Conservation (phyloP, 139 green algal species). For the Chlamydomonas sp. region DNA sequence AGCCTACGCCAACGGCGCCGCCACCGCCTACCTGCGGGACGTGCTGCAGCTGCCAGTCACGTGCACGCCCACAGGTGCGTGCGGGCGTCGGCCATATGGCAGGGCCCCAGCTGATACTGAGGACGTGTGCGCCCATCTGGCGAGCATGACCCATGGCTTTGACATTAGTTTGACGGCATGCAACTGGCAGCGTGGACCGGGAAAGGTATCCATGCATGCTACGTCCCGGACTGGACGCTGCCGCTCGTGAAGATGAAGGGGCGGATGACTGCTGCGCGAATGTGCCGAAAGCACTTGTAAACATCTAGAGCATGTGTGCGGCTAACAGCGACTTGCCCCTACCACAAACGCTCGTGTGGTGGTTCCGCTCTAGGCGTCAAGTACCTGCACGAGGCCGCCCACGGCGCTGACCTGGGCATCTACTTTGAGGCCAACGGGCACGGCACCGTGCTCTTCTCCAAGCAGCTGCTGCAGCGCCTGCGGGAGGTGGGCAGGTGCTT, state of each 20-base stretch:
- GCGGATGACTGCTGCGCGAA: no score
- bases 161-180: no score
- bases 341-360: no score
- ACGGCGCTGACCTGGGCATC: slow-evolving; percentile 87
- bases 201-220: no score
- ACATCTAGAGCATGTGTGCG: no score
- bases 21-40: slow-evolving; percentile 78
- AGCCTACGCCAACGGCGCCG: slow-evolving; percentile 96
- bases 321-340: no score
- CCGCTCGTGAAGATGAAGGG: no score
- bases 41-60: slow-evolving; percentile 56
- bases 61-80: slow-evolving; percentile 58
- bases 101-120: no score
- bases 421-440: slow-evolving; percentile 99
- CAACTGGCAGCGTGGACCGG: no score
- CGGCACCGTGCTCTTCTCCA: slow-evolving; percentile 92
- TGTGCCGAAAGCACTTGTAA: no score
- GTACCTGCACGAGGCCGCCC: slow-evolving; percentile 86
- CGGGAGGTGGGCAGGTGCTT: slow-evolving; percentile 48
- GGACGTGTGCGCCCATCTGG: not conserved
- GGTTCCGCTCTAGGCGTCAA: slow-evolving; percentile 87
- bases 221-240: no score
- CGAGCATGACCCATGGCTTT: no score
- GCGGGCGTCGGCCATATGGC: not conserved
- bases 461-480: slow-evolving; percentile 61